Conservation (phyloP, 2,329 filamentous ascomycete species). For the Ophioceras dolichostomum region DNA sequence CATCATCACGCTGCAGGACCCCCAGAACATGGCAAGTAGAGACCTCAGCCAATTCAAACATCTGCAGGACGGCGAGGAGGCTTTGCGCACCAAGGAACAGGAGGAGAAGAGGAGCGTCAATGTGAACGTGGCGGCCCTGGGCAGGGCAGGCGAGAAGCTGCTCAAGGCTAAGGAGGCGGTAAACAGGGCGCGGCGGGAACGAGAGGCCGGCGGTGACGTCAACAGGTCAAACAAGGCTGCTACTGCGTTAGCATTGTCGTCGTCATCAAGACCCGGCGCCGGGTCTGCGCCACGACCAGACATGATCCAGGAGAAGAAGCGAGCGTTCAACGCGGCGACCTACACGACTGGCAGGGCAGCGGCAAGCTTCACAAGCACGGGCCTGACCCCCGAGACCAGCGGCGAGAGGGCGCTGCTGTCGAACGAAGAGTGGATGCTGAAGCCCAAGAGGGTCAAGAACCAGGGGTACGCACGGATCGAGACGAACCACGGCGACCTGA, state of each 20-base stretch:
- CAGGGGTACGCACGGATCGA: slow-evolving; percentile 87
- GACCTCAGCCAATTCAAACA: slow-evolving; percentile 85
- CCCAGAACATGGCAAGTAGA: slow-evolving; percentile 72
- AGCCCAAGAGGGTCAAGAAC: slow-evolving; percentile 74
- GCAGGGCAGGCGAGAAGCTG: slow-evolving; percentile 69
- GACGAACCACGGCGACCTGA: slow-evolving; percentile 75
- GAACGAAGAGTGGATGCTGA: slow-evolving; percentile 95
- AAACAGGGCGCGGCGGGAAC: slow-evolving; percentile 72
- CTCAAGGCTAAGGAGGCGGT: slow-evolving; percentile 86
- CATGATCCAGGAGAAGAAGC: slow-evolving; percentile 43
- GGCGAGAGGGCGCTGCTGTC: slow-evolving; percentile 75
- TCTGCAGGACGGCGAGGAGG: slow-evolving; percentile 67
- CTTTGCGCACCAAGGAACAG: slow-evolving; percentile 56
- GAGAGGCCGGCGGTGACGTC: slow-evolving; percentile 46
- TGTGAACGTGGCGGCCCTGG: slow-evolving; percentile 71
- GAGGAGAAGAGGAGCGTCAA: slow-evolving; percentile 52
- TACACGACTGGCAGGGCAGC: slow-evolving; percentile 88
- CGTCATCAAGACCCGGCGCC: no score
- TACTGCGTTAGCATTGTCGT: slow-evolving; percentile 15
- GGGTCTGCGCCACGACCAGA: slow-evolving; percentile 14
- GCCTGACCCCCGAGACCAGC: slow-evolving; percentile 82
- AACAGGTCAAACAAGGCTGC: slow-evolving; percentile 33
- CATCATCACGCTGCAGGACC: slow-evolving; percentile 92
- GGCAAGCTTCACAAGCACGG: slow-evolving; percentile 90
- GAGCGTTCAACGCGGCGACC: slow-evolving; percentile 72